A percentile compares a stretch with the other conserved stretches of the same genome.
Conservation (phyloP, 129 eudicot genomes). For the Tagetes erecta region DNA sequence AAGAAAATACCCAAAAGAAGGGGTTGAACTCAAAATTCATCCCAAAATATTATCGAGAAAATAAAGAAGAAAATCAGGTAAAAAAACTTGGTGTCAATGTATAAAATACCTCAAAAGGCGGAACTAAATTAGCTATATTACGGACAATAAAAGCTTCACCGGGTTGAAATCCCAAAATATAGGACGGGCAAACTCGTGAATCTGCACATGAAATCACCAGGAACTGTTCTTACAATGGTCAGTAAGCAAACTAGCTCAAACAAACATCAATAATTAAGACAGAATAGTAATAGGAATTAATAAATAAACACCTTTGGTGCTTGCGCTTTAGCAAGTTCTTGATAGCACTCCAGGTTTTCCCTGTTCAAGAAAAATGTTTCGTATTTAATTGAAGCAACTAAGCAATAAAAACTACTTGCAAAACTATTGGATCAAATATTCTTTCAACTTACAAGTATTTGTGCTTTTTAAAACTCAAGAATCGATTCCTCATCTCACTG, state of each 20-base stretch:
- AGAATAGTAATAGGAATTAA: not conserved
- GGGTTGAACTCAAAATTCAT: not conserved
- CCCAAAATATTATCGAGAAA: not conserved
- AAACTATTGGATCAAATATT: not conserved
- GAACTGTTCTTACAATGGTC: constrained; percentile 65
- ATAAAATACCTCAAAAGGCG: constrained; percentile 71
- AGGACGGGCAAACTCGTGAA: constrained; percentile 94
- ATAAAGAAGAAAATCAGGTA: not conserved
- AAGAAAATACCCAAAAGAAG: not conserved
- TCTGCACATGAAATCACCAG: constrained; percentile 96
- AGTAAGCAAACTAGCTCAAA: constrained; percentile 28
- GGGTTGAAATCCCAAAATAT: constrained; percentile 83
- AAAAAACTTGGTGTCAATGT: not conserved
- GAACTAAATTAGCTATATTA: constrained; percentile 85
- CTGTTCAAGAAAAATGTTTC: constrained; percentile 37
- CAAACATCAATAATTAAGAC: not conserved
- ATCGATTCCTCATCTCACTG: constrained; percentile 62
- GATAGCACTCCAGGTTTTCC: constrained; percentile 70
- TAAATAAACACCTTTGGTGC: constrained; percentile 71
- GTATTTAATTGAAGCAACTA: not conserved
- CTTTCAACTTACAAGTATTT: constrained; percentile 67
- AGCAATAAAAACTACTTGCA: not conserved
- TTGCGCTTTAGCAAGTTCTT: constrained; percentile 70
- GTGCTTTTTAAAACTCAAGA: constrained; percentile 71
- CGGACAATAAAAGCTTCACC: constrained; percentile 94